These are phyloP conservation scores for Kuraishia ogatae DNA, from an alignment of 805 yeast species.

Conservation along the genomic window DNA sequence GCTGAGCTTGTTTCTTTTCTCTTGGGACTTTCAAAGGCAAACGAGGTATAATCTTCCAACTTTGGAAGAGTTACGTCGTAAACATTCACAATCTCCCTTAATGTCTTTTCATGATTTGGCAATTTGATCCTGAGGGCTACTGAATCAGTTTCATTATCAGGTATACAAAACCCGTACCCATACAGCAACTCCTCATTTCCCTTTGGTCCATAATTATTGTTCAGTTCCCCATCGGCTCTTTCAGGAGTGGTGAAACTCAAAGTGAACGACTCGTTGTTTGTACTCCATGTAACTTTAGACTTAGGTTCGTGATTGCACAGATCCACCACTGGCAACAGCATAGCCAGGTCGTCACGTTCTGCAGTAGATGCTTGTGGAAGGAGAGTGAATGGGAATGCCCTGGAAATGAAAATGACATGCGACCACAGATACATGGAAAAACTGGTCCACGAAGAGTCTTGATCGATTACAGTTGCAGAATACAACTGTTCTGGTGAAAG, in stretches of 20 bases:
- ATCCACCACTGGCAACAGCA: conserved; percentile 74
- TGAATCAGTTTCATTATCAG: conserved; percentile 47
- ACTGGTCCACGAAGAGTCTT: conserved; percentile 41
- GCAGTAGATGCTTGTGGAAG: conserved; percentile 28
- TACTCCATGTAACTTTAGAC: conserved; percentile 56
- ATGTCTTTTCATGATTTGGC: conserved; percentile 9
- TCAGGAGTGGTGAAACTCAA: background rate
- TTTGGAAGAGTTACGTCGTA: conserved; percentile 18
- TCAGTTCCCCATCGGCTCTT: conserved; percentile 38
- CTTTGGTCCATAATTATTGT: conserved; percentile 81
- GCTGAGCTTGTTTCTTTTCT: background rate
- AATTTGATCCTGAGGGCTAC: conserved; percentile 55
- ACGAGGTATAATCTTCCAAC: conserved; percentile 19
- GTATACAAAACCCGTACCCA: conserved; percentile 72
- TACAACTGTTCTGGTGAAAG: background rate
- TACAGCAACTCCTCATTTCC: conserved; percentile 76
- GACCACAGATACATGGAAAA: conserved; percentile 76
- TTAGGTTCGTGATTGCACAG: conserved; percentile 63
- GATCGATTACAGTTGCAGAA: background rate
- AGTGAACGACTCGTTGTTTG: conserved; percentile 3
- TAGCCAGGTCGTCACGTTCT: conserved; percentile 22
- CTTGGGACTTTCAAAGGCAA: conserved; percentile 8
- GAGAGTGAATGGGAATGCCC: conserved; percentile 76
- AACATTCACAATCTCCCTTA: conserved; percentile 1
- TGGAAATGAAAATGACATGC: conserved; percentile 53